phyloP scores from a whole-genome alignment of 768 basidiomycete genomes.

The Leccinum subtestaceum region DNA sequence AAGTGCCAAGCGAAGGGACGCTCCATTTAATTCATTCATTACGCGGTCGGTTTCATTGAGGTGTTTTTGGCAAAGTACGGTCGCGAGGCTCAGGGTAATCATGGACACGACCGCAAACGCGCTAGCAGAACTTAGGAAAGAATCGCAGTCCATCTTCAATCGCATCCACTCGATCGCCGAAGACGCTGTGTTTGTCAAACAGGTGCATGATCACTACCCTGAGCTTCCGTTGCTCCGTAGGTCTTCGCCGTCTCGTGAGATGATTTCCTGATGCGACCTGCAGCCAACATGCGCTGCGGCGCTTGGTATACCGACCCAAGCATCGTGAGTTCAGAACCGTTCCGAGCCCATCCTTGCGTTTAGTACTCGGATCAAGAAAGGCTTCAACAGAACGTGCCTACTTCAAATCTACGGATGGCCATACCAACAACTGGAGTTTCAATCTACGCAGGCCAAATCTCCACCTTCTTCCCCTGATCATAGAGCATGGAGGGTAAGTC shows the following conservation, averaged over 20 bases:
- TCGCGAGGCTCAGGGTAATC: background rate
- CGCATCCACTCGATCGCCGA: conserved; percentile 82
- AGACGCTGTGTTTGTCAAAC: conserved; percentile 68
- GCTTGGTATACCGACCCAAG: conserved; percentile 86
- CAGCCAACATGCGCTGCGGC: conserved; percentile 91
- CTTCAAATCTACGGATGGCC: conserved; percentile 93
- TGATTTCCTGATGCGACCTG: background rate
- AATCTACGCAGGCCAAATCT: conserved; percentile 83
- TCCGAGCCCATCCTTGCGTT: background rate
- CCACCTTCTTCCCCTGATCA: conserved; percentile 62
- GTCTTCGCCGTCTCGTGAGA: conserved; percentile 17
- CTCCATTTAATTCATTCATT: background rate
- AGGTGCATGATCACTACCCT: conserved; percentile 47
- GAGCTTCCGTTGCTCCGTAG: conserved; percentile 56
- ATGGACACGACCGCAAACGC: background rate
- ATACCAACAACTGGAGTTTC: conserved; percentile 82
- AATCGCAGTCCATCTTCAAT: conserved; percentile 78
- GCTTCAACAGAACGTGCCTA: conserved; percentile 47
- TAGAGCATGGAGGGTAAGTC: conserved; percentile 57
- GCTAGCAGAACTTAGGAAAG: conserved; percentile 49
- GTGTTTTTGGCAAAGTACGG: background rate
- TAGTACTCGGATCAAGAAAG: background rate
- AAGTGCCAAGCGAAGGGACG: background rate
- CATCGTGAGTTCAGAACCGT: conserved; percentile 40
- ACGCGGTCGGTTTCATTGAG: background rate